Percentiles rank a stretch among this genome's conserved stretches.
These are phyloP conservation scores for Vigna radiata DNA, from an alignment of 306 rosid species.

Conservation along the genomic window DNA sequence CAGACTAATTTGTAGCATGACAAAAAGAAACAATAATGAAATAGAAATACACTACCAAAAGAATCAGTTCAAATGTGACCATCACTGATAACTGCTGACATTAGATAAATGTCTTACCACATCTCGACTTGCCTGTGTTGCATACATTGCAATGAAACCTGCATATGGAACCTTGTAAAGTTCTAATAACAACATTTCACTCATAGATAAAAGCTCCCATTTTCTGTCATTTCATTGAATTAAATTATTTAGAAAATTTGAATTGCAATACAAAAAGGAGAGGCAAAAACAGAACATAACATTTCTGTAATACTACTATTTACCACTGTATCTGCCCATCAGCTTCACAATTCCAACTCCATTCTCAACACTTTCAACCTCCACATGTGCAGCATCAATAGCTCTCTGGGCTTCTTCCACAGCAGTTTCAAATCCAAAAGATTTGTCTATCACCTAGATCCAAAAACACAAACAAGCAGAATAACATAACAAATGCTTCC, in stretches of 20 bases:
- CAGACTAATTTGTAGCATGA: constrained; percentile 19
- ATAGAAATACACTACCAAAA: constrained; percentile 37
- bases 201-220: constrained; percentile 17
- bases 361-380: constrained; percentile 91
- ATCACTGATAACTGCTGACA: constrained; percentile 33
- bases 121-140: constrained; percentile 97
- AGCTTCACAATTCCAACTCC: constrained; percentile 94
- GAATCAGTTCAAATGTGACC: constrained; percentile 19
- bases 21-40: neutral
- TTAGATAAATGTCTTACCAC: constrained; percentile 71
- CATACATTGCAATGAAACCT: constrained; percentile 95
- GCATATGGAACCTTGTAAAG: constrained; percentile 59
- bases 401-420: constrained; percentile 99
- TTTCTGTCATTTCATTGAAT: constrained; percentile 34
- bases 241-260: constrained; percentile 23
- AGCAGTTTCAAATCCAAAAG: constrained; percentile 98
- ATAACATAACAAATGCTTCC: constrained; percentile 29
- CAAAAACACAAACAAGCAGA: constrained; percentile 51
- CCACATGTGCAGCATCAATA: constrained; percentile 94
- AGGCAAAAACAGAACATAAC: neutral
- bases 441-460: constrained; percentile 90
- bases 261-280: neutral
- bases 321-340: constrained; percentile 97
- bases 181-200: constrained; percentile 29
- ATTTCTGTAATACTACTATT: constrained; percentile 37